Evolutionary conservation across 1,284 basidiomycete genomes (phyloP).

Genomic region (Fomitopsis palustris): DNA sequence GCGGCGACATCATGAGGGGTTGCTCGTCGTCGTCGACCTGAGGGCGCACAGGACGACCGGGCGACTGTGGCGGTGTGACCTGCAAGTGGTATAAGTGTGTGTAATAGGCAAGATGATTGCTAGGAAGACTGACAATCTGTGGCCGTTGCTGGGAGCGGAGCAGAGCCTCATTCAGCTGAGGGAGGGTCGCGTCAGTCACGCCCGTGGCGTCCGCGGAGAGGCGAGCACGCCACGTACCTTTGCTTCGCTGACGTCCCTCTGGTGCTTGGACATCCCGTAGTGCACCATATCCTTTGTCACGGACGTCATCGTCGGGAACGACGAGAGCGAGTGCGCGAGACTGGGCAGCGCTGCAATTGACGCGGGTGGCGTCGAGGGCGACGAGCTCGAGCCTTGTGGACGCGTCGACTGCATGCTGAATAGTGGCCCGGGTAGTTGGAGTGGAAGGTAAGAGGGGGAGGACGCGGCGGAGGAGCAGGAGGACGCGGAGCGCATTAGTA

Average conservation of each 20-base stretch:
- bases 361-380: conserved; percentile 6
- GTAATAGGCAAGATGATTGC: not conserved
- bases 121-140: not conserved
- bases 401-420: conserved; percentile 11
- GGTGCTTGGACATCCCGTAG: conserved; percentile 24
- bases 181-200: conserved; percentile 3
- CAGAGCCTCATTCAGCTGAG: not conserved
- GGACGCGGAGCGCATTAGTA: conserved; percentile 10
- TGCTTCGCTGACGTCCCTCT: conserved; percentile 27
- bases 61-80: conserved; percentile 7
- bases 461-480: conserved; percentile 10
- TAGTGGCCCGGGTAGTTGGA: conserved; percentile 14
- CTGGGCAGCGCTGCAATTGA: conserved; percentile 28
- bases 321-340: conserved; percentile 30
- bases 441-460: conserved; percentile 11
- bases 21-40: conserved; percentile 20
- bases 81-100: not conserved
- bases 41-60: not conserved
- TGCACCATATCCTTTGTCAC: conserved; percentile 32
- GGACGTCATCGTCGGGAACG: conserved; percentile 29
- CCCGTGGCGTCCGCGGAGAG: not conserved
- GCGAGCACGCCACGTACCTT: conserved; percentile 18
- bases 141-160: not conserved
- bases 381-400: conserved; percentile 1
- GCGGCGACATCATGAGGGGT: conserved; percentile 18